Percentiles rank a stretch among this genome's conserved stretches.
Evolutionary conservation across 441 rosid genomes (phyloP).

Genomic region (Adansonia grandidieri): DNA sequence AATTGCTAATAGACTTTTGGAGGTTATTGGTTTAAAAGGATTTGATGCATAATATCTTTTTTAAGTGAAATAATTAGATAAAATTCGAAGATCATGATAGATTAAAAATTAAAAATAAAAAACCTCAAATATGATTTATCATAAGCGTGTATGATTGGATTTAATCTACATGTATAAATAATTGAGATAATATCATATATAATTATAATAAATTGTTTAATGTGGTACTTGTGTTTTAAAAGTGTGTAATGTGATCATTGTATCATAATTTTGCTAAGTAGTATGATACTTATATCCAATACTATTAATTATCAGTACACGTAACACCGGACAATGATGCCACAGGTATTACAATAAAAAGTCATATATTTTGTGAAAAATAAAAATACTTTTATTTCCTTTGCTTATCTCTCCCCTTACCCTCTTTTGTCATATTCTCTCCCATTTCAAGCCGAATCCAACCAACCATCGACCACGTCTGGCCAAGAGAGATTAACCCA

Average conservation of each 20-base stretch:
- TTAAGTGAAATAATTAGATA: no score
- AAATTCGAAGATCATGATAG: no score
- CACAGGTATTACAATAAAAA: neutral
- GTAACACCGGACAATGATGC: neutral
- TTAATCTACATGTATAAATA: neutral
- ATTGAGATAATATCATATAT: neutral
- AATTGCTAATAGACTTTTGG: no score
- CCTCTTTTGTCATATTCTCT: no score
- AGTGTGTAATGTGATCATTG: no score
- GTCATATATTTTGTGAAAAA: neutral
- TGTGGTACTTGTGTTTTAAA: no score
- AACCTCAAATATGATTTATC: neutral
- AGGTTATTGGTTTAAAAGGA: no score
- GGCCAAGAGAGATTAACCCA: neutral
- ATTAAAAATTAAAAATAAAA: neutral
- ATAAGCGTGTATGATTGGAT: neutral
- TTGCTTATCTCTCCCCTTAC: neutral
- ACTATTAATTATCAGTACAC: neutral
- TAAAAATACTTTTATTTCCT: neutral
- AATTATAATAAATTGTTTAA: neutral
- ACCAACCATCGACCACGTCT: neutral
- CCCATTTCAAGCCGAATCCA: neutral
- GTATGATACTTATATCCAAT: no score
- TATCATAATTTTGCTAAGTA: no score
- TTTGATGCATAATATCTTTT: no score